Evolutionary conservation across 2,329 filamentous ascomycete genomes (phyloP).

Genomic region (Pseudocercospora eumusae): DNA sequence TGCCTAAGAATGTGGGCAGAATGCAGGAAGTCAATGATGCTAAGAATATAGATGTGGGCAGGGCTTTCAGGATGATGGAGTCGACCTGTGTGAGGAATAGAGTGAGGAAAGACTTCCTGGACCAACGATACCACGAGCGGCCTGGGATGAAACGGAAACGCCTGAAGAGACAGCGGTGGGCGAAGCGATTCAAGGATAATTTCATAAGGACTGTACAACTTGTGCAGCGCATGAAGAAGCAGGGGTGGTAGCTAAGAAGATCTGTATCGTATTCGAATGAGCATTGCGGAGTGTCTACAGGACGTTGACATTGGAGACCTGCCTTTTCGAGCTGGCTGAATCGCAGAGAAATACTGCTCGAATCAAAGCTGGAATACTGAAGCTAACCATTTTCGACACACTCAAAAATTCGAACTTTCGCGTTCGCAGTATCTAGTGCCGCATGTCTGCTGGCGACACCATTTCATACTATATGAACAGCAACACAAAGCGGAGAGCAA

Average conservation of each 20-base stretch:
- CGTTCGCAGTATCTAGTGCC: neutral
- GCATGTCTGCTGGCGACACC: too few relatives aligned
- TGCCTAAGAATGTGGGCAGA: conserved; percentile 46
- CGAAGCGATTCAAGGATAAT: conserved; percentile 65
- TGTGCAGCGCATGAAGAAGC: conserved; percentile 69
- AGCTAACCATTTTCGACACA: neutral
- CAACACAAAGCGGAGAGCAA: neutral
- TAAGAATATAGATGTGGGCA: conserved; percentile 49
- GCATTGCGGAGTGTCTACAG: neutral
- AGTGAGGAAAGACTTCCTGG: conserved; percentile 56
- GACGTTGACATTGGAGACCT: neutral
- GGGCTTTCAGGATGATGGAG: conserved; percentile 51
- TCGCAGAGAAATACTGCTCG: neutral
- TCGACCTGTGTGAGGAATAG: conserved; percentile 55
- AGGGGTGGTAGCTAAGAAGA: conserved; percentile 66
- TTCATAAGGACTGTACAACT: conserved; percentile 66
- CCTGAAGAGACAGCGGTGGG: conserved; percentile 68
- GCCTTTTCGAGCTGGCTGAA: neutral
- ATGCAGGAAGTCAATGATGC: conserved; percentile 41
- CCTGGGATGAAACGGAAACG: conserved; percentile 77
- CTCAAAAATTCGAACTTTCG: neutral
- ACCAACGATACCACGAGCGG: conserved; percentile 73
- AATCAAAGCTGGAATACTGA: neutral
- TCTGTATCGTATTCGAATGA: neutral
- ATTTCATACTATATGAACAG: too few relatives aligned